Base-by-base conservation (phyloP, 805 yeast genomes). In the Diddensiella santjacobensis region DNA sequence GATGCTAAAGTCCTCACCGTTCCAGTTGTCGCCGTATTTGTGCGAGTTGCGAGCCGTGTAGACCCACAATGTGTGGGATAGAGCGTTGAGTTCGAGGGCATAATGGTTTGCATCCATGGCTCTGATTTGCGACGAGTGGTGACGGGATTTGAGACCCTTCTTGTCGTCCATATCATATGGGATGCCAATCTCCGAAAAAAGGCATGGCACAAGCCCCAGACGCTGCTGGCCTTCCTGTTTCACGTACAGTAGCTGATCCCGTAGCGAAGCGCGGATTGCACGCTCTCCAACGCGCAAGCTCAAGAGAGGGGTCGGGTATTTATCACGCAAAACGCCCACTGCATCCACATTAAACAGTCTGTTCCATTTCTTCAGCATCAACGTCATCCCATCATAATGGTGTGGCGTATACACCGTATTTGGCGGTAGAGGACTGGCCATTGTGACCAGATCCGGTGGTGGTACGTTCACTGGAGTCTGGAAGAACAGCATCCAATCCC, bases 91-190 rank as follows among this genome's bases (percentile, higher is more conserved):
- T 61, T 90, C 97, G 42, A 90, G 65, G 0, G 93, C 96, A 58
- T 69, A 76, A 2, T 82, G 74, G 37, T 88, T 59, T 0, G 96
- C 95, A 67, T 90, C 97, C 60, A 87, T 67, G 0, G 96, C 96
- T 11, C 75, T 68, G 5, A 83, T 82, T 58, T 90, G 96, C 1
- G 87, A 72, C 3, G 72, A 62, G 61, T 79, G 89, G 50, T 79
- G 77, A 0, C 87, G 85, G 50, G 70, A 72, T 1, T 63, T 61
- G 58, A 77, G 88, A 0, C 96, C 85, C 46, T 67, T 71, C 60
- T 84, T 86, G 50, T 78, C 73, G 62, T 89, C 89, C 96, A 90
- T 86, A 64, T 90, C 96, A 65, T 83, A 87, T 2, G 97, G 97
- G 84, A 89, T 86, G 3, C 97, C 97, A 6, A 90, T 87, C 64